phyloP scores from a whole-genome alignment of 176 grass and related monocot species.

The Alloteropsis semialata region DNA sequence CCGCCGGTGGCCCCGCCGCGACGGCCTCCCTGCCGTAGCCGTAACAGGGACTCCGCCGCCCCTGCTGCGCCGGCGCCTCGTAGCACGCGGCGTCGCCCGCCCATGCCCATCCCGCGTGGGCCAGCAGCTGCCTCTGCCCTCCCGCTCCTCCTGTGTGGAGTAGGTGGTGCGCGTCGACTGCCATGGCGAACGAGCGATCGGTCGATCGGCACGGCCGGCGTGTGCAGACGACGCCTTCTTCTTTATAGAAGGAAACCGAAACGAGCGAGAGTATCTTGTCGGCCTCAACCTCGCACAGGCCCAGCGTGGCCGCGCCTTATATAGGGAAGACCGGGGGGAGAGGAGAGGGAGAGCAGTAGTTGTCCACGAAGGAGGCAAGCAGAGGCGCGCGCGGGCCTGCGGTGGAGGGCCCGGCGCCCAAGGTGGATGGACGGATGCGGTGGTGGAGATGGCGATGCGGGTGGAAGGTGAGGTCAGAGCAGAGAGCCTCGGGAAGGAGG shows the following conservation, averaged over 20 bases:
- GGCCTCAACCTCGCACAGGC: neutral
- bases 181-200: conserved; percentile 40
- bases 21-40: neutral
- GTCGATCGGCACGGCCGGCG: neutral
- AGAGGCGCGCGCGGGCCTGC: neutral
- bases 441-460: conserved; percentile 8
- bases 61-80: neutral
- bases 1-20: neutral
- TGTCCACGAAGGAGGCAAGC: neutral
- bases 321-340: neutral
- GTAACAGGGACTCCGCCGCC: neutral
- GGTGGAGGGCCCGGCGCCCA: neutral
- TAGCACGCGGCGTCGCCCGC: neutral
- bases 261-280: neutral
- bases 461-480: conserved; percentile 19
- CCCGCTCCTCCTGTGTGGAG: conserved; percentile 8
- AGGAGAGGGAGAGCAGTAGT: neutral
- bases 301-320: neutral
- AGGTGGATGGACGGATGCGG: neutral
- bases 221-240: too few relatives aligned
- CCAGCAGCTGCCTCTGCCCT: neutral
- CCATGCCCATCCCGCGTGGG: neutral
- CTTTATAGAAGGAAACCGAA: too few relatives aligned
- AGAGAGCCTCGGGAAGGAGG: neutral
- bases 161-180: conserved; percentile 51